phyloP scores from a whole-genome alignment of 305 asterid species.

The Fraxinus baroniana region DNA sequence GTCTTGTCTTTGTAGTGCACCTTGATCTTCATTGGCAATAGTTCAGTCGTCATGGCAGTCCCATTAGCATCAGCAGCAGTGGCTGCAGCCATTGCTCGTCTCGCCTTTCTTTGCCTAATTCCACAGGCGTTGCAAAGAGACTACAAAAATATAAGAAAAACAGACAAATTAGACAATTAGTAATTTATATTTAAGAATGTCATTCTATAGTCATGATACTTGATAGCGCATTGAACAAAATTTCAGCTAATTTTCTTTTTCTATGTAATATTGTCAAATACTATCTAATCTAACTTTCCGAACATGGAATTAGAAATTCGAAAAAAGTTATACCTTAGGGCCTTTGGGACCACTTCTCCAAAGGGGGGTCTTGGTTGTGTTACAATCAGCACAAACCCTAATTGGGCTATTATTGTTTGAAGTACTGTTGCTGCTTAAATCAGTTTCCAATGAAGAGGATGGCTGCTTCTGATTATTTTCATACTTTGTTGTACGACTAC shows the following conservation, averaged over 20 bases:
- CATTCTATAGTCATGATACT: background rate
- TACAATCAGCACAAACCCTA: conserved; percentile 95
- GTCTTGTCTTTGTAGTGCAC: conserved; percentile 39
- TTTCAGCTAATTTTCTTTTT: background rate
- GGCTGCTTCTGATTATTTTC: conserved; percentile 39
- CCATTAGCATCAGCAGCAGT: conserved; percentile 44
- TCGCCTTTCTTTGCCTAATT: conserved; percentile 82
- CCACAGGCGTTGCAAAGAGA: conserved; percentile 96
- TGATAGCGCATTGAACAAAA: background rate
- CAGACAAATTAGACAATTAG: background rate
- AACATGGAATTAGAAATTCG: background rate
- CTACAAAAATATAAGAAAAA: conserved; percentile 29
- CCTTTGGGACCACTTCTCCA: conserved; percentile 99
- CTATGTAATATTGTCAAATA: background rate
- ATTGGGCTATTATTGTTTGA: conserved; percentile 51
- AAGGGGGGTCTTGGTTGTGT: conserved; percentile 93
- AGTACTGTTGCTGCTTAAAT: conserved; percentile 53
- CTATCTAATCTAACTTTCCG: background rate
- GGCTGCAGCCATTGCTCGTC: conserved; percentile 73
- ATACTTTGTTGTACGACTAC: conserved; percentile 2
- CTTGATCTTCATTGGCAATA: conserved; percentile 48
- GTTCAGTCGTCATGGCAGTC: conserved; percentile 4
- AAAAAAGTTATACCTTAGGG: conserved; percentile 61
- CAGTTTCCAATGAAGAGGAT: conserved; percentile 45
- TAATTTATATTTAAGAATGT: background rate